A percentile compares a stretch with the other conserved stretches of the same genome.
Conservation (phyloP, 257 asterid species). For the Paulownia fortunei region DNA sequence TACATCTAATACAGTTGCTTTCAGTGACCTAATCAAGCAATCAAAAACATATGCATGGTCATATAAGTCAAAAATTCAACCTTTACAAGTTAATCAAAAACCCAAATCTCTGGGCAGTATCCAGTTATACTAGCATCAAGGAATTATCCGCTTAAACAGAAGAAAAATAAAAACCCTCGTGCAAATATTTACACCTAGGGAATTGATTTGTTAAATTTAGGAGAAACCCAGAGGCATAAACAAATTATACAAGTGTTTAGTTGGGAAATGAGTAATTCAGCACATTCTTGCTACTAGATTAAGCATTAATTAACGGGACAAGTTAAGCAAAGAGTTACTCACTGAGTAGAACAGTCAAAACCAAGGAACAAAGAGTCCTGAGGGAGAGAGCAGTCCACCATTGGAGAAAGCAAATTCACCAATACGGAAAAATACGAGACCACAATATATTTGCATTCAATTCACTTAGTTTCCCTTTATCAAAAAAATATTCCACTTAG, state of each 20-base stretch:
- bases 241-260: neutral
- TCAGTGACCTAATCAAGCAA: slow-evolving; percentile 55
- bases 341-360: slow-evolving; percentile 66
- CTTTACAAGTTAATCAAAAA: neutral
- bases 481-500: no score
- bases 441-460: neutral
- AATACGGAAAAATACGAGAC: neutral
- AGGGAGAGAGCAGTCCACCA: slow-evolving; percentile 55
- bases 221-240: neutral
- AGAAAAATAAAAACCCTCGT: neutral
- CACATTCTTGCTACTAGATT: neutral
- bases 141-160: neutral
- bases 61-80: slow-evolving; percentile 8
- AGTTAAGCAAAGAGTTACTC: slow-evolving; percentile 28
- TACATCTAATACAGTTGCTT: slow-evolving; percentile 64
- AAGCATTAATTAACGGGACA: neutral
- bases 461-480: no score
- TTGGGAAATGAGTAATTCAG: neutral
- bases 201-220: neutral
- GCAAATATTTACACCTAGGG: neutral
- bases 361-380: slow-evolving; percentile 55
- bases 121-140: neutral
- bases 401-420: slow-evolving; percentile 5
- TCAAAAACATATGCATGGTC: neutral
- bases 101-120: neutral